Conservation (phyloP, 2,329 filamentous ascomycete species). For the Raffaelea deltoideospora region DNA sequence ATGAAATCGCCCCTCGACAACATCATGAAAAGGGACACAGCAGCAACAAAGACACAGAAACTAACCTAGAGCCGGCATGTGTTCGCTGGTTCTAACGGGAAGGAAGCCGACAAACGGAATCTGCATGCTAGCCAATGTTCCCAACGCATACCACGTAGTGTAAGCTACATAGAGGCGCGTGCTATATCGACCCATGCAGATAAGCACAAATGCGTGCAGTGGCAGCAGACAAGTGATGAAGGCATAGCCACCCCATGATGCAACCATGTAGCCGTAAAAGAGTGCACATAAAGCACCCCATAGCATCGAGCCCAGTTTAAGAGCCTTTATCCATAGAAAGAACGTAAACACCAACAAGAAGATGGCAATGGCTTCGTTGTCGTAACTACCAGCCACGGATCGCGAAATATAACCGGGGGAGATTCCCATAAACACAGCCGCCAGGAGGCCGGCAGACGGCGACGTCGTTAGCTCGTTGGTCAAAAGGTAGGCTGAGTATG, state of each 20-base stretch:
- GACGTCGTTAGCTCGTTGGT: slow-evolving; percentile 97
- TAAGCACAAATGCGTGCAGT: slow-evolving; percentile 81
- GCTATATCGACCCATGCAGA: slow-evolving; percentile 95
- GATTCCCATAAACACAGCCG: slow-evolving; percentile 94
- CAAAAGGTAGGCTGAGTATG: slow-evolving; percentile 82
- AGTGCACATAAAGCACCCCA: slow-evolving; percentile 91
- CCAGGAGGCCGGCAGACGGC: slow-evolving; percentile 84
- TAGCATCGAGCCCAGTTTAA: slow-evolving; percentile 91
- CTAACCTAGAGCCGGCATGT: slow-evolving; percentile 90
- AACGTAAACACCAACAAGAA: slow-evolving; percentile 98
- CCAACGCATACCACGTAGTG: slow-evolving; percentile 93
- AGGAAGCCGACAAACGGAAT: slow-evolving; percentile 97
- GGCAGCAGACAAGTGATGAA: slow-evolving; percentile 98
- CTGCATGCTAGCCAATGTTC: slow-evolving; percentile 96
- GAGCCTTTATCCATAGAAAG: slow-evolving; percentile 96
- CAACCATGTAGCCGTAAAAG: slow-evolving; percentile 99
- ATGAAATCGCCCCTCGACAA: too few relatives aligned
- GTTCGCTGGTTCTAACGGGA: slow-evolving; percentile 91
- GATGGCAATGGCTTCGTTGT: slow-evolving; percentile 96
- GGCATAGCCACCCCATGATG: slow-evolving; percentile 97
- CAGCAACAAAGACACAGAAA: slow-evolving; percentile 4
- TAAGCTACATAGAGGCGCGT: slow-evolving; percentile 90
- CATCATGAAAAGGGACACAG: too few relatives aligned
- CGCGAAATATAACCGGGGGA: slow-evolving; percentile 93
- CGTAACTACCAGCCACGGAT: slow-evolving; percentile 95